A percentile compares a stretch with the other conserved stretches of the same genome.
These are phyloP conservation scores for Acrasis kona DNA, from an alignment of 78 protist species.

Conservation along the genomic window DNA sequence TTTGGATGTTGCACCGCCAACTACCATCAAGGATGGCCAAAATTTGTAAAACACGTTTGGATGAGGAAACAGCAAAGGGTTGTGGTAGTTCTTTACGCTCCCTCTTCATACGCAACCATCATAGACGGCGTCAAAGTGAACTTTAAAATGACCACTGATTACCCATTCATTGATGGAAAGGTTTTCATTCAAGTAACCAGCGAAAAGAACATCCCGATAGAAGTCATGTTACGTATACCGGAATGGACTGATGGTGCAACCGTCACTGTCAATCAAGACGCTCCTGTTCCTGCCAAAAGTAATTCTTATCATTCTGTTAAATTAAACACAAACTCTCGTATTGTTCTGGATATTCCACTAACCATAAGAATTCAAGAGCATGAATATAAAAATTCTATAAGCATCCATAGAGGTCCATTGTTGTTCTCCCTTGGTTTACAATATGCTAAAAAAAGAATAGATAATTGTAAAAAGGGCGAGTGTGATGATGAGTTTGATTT, in stretches of 20 bases:
- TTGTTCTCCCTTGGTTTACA: slow-evolving; percentile 8
- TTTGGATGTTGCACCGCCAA: slow-evolving; percentile 52
- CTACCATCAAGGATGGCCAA: slow-evolving; percentile 29
- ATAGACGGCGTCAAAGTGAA: not conserved
- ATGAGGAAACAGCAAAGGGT: not conserved
- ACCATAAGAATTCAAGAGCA: slow-evolving; percentile 1
- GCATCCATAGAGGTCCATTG: slow-evolving; percentile 24
- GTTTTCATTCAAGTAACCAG: not conserved
- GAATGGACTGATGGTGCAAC: slow-evolving; percentile 4
- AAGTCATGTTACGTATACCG: slow-evolving; percentile 20
- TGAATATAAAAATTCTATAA: not conserved
- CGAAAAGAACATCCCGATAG: not conserved
- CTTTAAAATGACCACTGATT: slow-evolving; percentile 12
- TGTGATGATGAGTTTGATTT: not conserved
- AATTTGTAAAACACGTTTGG: not conserved
- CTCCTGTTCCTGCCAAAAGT: not conserved
- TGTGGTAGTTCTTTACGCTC: not conserved
- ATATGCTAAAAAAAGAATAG: not conserved
- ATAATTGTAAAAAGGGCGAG: not conserved
- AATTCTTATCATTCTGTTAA: not conserved
- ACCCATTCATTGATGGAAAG: slow-evolving; percentile 17
- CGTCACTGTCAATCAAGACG: not conserved
- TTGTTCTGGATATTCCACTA: not conserved
- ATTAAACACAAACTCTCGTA: not conserved
- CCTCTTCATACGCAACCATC: not conserved